Conservation (phyloP, 192 early-diverging fungal genomes). For the Phlyctochytrium arcticum region DNA sequence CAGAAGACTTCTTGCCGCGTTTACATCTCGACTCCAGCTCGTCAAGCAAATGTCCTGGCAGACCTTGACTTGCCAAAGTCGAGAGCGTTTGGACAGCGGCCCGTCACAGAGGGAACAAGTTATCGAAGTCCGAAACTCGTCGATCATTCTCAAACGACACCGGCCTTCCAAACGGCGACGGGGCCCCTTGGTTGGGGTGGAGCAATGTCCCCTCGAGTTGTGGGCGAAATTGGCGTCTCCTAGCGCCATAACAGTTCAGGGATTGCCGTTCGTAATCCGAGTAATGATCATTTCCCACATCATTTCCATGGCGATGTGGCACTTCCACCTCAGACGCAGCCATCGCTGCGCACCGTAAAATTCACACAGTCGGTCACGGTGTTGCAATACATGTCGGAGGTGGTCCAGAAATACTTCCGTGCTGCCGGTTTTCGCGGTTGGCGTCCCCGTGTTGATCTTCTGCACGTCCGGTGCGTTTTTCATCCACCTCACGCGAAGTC, state of each 20-base stretch:
- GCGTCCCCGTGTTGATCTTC: not conserved
- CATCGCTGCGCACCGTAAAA: conserved; percentile 1
- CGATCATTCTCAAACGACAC: conserved; percentile 4
- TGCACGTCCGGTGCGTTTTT: not conserved
- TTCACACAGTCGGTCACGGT: not conserved
- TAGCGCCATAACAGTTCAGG: not conserved
- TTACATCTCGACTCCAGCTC: conserved; percentile 24
- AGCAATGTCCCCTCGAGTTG: conserved; percentile 3
- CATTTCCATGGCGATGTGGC: not conserved
- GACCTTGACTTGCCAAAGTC: conserved; percentile 23
- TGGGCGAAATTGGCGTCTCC: conserved; percentile 8
- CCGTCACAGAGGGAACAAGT: conserved; percentile 17
- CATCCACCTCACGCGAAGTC: too few species aligned
- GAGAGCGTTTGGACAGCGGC: not conserved
- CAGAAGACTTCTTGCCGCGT: conserved; percentile 18
- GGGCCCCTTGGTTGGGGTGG: not conserved
- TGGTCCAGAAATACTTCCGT: not conserved
- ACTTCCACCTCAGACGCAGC: not conserved
- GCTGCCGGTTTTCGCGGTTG: not conserved
- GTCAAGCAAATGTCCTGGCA: conserved; percentile 18
- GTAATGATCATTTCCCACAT: not conserved
- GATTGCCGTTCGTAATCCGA: not conserved
- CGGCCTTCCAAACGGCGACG: not conserved
- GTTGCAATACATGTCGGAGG: not conserved
- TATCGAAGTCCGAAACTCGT: conserved; percentile 10